These are phyloP conservation scores for Russula vinacea DNA, from an alignment of 768 basidiomycete genomes.

Conservation along the genomic window DNA sequence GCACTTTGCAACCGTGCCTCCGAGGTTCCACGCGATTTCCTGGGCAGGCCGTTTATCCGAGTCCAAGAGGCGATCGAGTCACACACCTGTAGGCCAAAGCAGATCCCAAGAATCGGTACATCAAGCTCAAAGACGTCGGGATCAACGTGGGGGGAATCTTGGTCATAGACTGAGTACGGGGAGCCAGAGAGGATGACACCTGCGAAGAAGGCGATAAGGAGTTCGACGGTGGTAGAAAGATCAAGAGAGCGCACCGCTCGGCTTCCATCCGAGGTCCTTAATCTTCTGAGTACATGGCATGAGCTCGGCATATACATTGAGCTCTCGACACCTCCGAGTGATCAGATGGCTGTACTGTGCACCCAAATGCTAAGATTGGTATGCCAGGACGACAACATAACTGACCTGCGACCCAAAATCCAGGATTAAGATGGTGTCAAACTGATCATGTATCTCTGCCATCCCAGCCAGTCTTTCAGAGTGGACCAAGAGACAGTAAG, in stretches of 20 bases:
- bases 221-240: background rate
- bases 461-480: slow-evolving; percentile 37
- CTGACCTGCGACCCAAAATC: slow-evolving; percentile 96
- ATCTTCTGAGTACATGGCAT: slow-evolving; percentile 94
- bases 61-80: background rate
- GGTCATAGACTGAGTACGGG: slow-evolving; percentile 95
- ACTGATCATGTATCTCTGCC: slow-evolving; percentile 91
- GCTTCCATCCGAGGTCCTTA: slow-evolving; percentile 84
- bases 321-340: slow-evolving; percentile 94
- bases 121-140: slow-evolving; percentile 83
- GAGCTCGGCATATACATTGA: slow-evolving; percentile 96
- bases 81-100: slow-evolving; percentile 90
- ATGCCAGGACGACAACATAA: background rate
- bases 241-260: slow-evolving; percentile 64
- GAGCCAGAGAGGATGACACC: slow-evolving; percentile 98
- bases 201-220: slow-evolving; percentile 32
- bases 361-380: slow-evolving; percentile 22
- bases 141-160: slow-evolving; percentile 90
- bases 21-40: slow-evolving; percentile 91
- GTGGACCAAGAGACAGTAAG: background rate
- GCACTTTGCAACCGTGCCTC: slow-evolving; percentile 80
- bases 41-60: slow-evolving; percentile 35
- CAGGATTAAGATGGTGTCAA: slow-evolving; percentile 92
- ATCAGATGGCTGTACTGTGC: slow-evolving; percentile 93
- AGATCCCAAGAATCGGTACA: slow-evolving; percentile 93